phyloP scores from a whole-genome alignment of 2,329 filamentous ascomycete species.

The Phaeophleospora eucalypticola region DNA sequence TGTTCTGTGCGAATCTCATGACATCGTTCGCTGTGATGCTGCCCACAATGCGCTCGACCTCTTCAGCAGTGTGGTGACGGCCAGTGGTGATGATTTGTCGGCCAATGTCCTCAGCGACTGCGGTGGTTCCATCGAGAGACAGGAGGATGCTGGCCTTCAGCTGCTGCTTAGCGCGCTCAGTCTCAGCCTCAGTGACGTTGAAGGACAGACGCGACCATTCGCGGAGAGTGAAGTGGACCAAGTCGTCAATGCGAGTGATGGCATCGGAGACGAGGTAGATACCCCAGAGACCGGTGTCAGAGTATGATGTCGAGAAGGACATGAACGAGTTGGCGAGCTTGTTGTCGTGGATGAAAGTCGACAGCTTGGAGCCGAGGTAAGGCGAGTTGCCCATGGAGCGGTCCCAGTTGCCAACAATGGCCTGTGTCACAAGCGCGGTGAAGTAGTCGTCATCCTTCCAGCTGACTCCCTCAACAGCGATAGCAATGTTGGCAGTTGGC shows the following conservation, averaged over 20 bases:
- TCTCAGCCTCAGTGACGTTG: constrained; percentile 83
- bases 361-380: constrained; percentile 97
- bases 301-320: constrained; percentile 99
- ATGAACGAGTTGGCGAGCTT: constrained; percentile 99
- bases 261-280: constrained; percentile 97
- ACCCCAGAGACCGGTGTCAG: constrained; percentile 98
- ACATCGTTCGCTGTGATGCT: constrained; percentile 91
- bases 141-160: constrained; percentile 97
- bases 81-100: constrained; percentile 98
- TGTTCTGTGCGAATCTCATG: constrained; percentile 91
- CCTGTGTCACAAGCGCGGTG: constrained; percentile 93
- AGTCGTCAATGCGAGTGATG: constrained; percentile 81
- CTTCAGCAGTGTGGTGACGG: constrained; percentile 81
- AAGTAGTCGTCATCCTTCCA: constrained; percentile 99
- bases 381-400: constrained; percentile 96
- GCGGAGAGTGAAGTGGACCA: constrained; percentile 95
- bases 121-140: constrained; percentile 94
- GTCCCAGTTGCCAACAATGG: constrained; percentile 99
- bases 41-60: constrained; percentile 90
- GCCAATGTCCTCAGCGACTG: constrained; percentile 96
- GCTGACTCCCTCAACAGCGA: constrained; percentile 98
- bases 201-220: constrained; percentile 95
- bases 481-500: constrained; percentile 93
- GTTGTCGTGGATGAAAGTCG: constrained; percentile 88
- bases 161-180: constrained; percentile 97